Conservation (phyloP, 2,329 filamentous ascomycete species). For the Penicillium hesseltinei region DNA sequence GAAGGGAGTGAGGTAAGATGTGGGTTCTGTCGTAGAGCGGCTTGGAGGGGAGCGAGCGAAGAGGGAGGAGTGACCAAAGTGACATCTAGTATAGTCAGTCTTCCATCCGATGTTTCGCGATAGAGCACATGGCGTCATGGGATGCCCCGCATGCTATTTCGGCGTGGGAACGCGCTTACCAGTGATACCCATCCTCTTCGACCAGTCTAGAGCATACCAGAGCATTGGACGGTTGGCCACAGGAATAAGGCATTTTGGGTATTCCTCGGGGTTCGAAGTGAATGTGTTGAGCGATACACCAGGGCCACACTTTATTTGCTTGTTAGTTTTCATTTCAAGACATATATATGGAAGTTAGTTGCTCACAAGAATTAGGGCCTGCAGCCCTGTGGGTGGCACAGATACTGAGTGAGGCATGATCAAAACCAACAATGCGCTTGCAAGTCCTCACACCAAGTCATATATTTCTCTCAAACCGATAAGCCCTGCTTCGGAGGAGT, state of each 20-base stretch:
- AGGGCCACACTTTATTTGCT: conserved; percentile 28
- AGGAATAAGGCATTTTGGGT: conserved; percentile 42
- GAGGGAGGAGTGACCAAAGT: conserved; percentile 49
- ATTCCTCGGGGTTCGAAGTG: conserved; percentile 48
- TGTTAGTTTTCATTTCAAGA: background rate
- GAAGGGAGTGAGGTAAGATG: conserved; percentile 50
- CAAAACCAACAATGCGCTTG: background rate
- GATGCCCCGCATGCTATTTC: background rate
- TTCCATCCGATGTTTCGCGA: conserved; percentile 2
- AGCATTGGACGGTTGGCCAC: conserved; percentile 53
- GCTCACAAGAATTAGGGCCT: conserved; percentile 48
- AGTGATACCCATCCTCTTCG: conserved; percentile 49
- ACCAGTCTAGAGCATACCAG: conserved; percentile 51
- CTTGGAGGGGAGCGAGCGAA: conserved; percentile 44
- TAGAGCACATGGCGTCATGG: background rate
- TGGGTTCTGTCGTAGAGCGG: conserved; percentile 50
- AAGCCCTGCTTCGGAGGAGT: conserved; percentile 1
- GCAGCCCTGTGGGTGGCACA: conserved; percentile 58
- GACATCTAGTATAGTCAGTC: conserved; percentile 37
- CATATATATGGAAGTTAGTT: background rate
- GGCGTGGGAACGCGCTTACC: conserved; percentile 33
- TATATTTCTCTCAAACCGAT: conserved; percentile 6
- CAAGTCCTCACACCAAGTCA: background rate
- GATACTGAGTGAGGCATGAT: conserved; percentile 34
- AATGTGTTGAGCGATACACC: conserved; percentile 52